These are phyloP conservation scores for Penicilliopsis zonata DNA, from an alignment of 495 filamentous ascomycete genomes.

Conservation along the genomic window DNA sequence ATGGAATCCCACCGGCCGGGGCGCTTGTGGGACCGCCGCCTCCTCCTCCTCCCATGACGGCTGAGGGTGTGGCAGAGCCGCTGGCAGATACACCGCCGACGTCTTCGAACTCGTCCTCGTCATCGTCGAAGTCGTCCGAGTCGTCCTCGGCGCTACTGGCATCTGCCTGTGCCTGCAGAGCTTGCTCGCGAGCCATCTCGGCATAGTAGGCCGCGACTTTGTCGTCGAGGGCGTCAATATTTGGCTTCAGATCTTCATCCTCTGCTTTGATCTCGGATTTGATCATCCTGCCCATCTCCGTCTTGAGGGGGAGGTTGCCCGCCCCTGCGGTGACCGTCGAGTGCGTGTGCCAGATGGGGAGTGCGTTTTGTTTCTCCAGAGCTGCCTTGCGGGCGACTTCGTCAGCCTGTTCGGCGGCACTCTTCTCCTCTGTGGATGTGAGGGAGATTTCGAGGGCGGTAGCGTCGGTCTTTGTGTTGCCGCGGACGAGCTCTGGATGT, in stretches of 20 bases:
- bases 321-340: conserved; percentile 52
- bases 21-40: conserved; percentile 16
- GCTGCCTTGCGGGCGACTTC: conserved; percentile 62
- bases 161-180: conserved; percentile 33
- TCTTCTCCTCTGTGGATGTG: conserved; percentile 60
- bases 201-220: conserved; percentile 41
- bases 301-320: conserved; percentile 16
- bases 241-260: conserved; percentile 43
- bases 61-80: conserved; percentile 23
- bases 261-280: conserved; percentile 36
- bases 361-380: conserved; percentile 67
- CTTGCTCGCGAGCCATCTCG: conserved; percentile 37
- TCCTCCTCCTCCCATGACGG: conserved; percentile 3
- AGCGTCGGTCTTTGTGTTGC: conserved; percentile 51
- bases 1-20: conserved; percentile 4
- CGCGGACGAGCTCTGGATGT: conserved; percentile 57
- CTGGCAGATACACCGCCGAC: conserved; percentile 27
- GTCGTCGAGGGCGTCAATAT: conserved; percentile 30
- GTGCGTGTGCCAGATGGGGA: conserved; percentile 83
- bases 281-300: conserved; percentile 23
- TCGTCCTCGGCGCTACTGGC: conserved; percentile 34
- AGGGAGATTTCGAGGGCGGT: conserved; percentile 69
- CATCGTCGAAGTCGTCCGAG: conserved; percentile 33
- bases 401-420: conserved; percentile 60
- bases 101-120: conserved; percentile 39